Base-by-base conservation (phyloP, 2,329 filamentous ascomycete genomes). In the Ophiostoma piceae region DNA sequence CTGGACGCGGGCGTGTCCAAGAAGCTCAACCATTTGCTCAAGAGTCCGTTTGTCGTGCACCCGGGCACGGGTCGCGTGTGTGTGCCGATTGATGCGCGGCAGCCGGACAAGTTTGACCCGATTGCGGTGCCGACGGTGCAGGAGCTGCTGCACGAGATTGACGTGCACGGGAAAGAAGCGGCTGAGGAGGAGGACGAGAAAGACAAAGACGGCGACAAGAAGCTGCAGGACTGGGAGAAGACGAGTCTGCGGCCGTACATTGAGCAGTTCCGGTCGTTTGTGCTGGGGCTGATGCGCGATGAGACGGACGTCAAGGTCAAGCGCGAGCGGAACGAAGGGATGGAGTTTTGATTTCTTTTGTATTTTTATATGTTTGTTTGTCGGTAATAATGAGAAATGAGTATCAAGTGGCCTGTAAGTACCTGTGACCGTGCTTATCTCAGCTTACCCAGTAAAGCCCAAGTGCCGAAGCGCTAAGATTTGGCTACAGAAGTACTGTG, bases 1-100 rank as follows among this genome's bases (percentile, higher is more conserved):
- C 90, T 99, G 69, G 95, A 99, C 83, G 94, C 95, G 72, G 93
- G 97, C 79, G 95, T 99, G 77, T 95, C 91, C 77, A 98, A 98
- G 84, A 97, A 97, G 78, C 87, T 96, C 70, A 98, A 97, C 82
- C 95, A 99, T 85, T 87, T 99, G 84, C 88, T 99, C 75, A 99
- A 99, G 79, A 94, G 90, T 72, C 95, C 95, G 0, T 99, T 99
- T 77, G 94, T 97, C 72, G 90, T 99, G 51, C 95, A 99, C 78
- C 95, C 95, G 0, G 93, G 93, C 22, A 99, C 95, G 0, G 94
- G 95, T 0, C 84, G 94, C 69, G 92, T 99, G 7, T 99, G 95
- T 81, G 95, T 99, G 68, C 95, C 95, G 1, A 98, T 99, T 75
- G 92, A 98, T 77, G 86, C 88, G 0, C 81, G 82, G 47, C 83